Conservation (phyloP, 2,329 filamentous ascomycete genomes). For the Periconia sp. region DNA sequence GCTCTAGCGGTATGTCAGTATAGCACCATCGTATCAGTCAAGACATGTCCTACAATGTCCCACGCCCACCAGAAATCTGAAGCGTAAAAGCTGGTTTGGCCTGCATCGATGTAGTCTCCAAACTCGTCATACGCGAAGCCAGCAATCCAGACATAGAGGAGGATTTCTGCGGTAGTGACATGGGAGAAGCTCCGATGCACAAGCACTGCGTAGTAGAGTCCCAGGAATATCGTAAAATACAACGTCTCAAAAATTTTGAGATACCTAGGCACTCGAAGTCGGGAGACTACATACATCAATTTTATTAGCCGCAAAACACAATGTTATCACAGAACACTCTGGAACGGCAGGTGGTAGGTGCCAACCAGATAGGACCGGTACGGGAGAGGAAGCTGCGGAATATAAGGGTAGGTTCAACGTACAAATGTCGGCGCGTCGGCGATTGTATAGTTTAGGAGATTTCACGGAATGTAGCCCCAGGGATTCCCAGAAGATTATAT, state of each 20-base stretch:
- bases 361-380: no score
- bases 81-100: slow-evolving; percentile 70
- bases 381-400: background rate
- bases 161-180: slow-evolving; percentile 71
- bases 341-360: no score
- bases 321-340: no score
- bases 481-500: slow-evolving; percentile 85
- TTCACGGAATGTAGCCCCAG: slow-evolving; percentile 77
- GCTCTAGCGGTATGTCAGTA: slow-evolving; percentile 22
- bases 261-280: slow-evolving; percentile 80
- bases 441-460: slow-evolving; percentile 77
- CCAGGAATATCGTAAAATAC: slow-evolving; percentile 79
- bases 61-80: slow-evolving; percentile 56
- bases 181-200: slow-evolving; percentile 71
- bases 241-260: slow-evolving; percentile 88
- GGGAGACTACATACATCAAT: slow-evolving; percentile 70
- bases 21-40: background rate
- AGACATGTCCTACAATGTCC: slow-evolving; percentile 42
- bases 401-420: no score
- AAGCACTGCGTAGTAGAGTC: slow-evolving; percentile 85
- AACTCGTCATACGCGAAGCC: slow-evolving; percentile 86
- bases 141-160: slow-evolving; percentile 84
- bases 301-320: no score
- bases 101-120: slow-evolving; percentile 77
- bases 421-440: slow-evolving; percentile 41